Conservation (phyloP, 202 grass and related monocot genomes). For the Bolboschoenoplectus hybrid region DNA sequence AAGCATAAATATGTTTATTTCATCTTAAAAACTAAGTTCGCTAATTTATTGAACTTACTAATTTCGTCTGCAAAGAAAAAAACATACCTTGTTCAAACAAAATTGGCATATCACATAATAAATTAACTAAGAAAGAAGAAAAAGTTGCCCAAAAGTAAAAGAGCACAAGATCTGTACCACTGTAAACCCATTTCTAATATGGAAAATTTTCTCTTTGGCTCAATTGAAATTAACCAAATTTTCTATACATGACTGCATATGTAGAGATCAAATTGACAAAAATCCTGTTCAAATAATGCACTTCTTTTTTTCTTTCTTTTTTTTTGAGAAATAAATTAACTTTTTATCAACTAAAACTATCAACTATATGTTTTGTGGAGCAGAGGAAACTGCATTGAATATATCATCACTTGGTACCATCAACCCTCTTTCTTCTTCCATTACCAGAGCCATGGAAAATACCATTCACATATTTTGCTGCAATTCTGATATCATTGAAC, state of each 20-base stretch:
- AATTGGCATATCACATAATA: background rate
- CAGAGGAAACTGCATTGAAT: background rate
- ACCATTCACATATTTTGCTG: background rate
- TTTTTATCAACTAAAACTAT: background rate
- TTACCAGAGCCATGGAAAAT: background rate
- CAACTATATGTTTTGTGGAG: background rate
- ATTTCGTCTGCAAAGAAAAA: too few species aligned
- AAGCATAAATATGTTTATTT: too few species aligned
- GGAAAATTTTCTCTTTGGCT: too few species aligned
- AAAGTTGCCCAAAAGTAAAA: background rate
- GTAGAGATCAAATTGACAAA: background rate
- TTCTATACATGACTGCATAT: background rate
- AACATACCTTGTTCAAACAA: background rate
- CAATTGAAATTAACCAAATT: too few species aligned
- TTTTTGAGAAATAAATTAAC: background rate
- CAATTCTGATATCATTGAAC: constrained; percentile 15
- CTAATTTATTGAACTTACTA: too few species aligned
- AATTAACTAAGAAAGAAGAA: background rate
- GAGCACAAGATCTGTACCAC: too few species aligned
- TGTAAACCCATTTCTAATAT: too few species aligned
- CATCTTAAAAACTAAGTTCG: too few species aligned
- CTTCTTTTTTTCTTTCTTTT: background rate
- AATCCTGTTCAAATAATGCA: background rate
- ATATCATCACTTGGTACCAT: background rate
- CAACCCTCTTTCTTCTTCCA: background rate